Evolutionary conservation across 2,329 filamentous ascomycete genomes (phyloP), one percentile per base, ranked within the genome.

Genomic region (Fusarium subtropicale): DNA sequence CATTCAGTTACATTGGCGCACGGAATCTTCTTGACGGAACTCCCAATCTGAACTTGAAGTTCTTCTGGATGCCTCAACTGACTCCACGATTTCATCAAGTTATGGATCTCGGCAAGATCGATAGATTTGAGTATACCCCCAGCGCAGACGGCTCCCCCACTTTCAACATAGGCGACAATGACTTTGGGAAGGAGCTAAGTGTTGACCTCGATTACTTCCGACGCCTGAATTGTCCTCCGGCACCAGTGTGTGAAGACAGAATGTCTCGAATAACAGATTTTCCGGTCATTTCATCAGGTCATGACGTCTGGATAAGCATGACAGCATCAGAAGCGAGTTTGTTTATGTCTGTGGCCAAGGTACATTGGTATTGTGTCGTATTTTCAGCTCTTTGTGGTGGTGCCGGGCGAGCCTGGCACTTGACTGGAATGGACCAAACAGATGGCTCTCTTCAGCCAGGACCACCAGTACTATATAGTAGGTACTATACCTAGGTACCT

Each of bases 41-140:
- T 11, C 3, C 7, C 4, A 15, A n/a, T 10, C 41, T 38, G 2
- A 54, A 30, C 5, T 18, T 67, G 24, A 51, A 46, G 22, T 60
- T 68, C 28, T 33, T 46, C 15, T 67, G 64, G 51, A 68, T 68
- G 64, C 54, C 51, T 7, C 30, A 36, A 12, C 22, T 41, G 15
- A 3, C 6, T 2, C 4, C 7, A 33, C 16, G 20, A 12, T 36
- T 33, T 5, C 4, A 18, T 7, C 36, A 38, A 38, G 6, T 38
- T 11, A n/a, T 38, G 18, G 18, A 38, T n/a, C 18, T 38, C 18
- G 0, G 9, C 6, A 9, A 34, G 9, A 8, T 15, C 33, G 6
- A 18, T 16, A 16, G 1, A 10, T 34, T 30, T 3, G 28, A 30
- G 28, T 1, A 1, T 4, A 30, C 3, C 10, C 10, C 3, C 28